A percentile compares a stretch with the other conserved stretches of the same genome.
Evolutionary conservation across 805 yeast species (phyloP).

Genomic region (Jamesozyma spencerorum): DNA sequence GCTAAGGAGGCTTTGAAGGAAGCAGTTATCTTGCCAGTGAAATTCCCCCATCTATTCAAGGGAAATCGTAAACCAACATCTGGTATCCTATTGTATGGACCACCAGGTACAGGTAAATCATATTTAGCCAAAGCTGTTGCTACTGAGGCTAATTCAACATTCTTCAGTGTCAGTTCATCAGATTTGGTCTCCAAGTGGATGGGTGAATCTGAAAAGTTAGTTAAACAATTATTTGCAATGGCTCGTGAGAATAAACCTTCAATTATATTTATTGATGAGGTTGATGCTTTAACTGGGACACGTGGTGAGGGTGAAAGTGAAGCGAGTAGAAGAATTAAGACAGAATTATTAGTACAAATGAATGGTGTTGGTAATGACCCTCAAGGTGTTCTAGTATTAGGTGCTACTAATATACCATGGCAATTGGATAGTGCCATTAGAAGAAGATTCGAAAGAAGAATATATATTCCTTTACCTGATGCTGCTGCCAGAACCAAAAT

Average conservation of each 20-base stretch:
- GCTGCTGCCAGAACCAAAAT: slow-evolving; percentile 82
- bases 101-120: slow-evolving; percentile 98
- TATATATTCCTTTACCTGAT: slow-evolving; percentile 91
- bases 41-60: slow-evolving; percentile 88
- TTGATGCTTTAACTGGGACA: slow-evolving; percentile 95
- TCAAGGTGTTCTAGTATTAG: slow-evolving; percentile 83
- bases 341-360: slow-evolving; percentile 95
- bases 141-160: slow-evolving; percentile 94
- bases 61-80: slow-evolving; percentile 90
- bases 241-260: slow-evolving; percentile 95
- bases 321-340: slow-evolving; percentile 90
- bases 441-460: slow-evolving; percentile 91
- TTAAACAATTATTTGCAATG: slow-evolving; percentile 88
- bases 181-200: slow-evolving; percentile 97
- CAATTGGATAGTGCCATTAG: slow-evolving; percentile 95
- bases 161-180: slow-evolving; percentile 90
- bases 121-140: slow-evolving; percentile 97
- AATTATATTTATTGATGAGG: slow-evolving; percentile 94
- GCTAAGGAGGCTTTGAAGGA: slow-evolving; percentile 96
- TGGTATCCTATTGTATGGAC: slow-evolving; percentile 82
- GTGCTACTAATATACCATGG: slow-evolving; percentile 99
- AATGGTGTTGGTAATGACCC: slow-evolving; percentile 97
- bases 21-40: slow-evolving; percentile 93
- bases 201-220: slow-evolving; percentile 97
- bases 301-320: slow-evolving; percentile 97